phyloP scores from a whole-genome alignment of 2,329 filamentous ascomycete species.

The Biscogniauxia mediterranea region DNA sequence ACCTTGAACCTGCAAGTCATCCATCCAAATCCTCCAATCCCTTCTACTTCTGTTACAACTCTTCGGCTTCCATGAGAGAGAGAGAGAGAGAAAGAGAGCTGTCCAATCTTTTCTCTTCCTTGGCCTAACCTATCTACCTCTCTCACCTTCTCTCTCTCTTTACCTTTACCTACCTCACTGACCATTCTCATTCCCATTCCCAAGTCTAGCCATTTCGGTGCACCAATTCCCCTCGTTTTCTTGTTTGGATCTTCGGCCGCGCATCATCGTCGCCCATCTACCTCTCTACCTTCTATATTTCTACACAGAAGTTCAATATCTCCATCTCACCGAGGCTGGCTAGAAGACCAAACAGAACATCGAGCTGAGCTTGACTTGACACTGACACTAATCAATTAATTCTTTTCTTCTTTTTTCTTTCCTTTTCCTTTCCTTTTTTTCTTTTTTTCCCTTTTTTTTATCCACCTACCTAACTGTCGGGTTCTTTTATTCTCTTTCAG shows the following conservation, averaged over 20 bases:
- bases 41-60: constrained; percentile 10
- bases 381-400: constrained; percentile 1
- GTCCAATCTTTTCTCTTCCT: constrained; percentile 17
- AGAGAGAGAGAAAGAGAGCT: not conserved
- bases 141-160: constrained; percentile 14
- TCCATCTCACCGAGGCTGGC: not conserved
- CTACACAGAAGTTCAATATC: not conserved
- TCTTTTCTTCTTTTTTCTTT: constrained; percentile 1
- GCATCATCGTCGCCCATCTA: not conserved
- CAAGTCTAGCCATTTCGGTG: not conserved
- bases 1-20: constrained; percentile 19
- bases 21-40: constrained; percentile 4
- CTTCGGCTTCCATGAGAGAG: constrained; percentile 16
- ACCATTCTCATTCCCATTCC: constrained; percentile 10
- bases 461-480: no score
- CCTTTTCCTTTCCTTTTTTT: not conserved
- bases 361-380: not conserved
- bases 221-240: not conserved
- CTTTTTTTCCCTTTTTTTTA: constrained; percentile 8
- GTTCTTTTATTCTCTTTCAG: constrained; percentile 2
- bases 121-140: constrained; percentile 2
- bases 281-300: not conserved
- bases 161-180: constrained; percentile 10
- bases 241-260: not conserved
- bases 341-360: constrained; percentile 1